Conservation (phyloP, 441 rosid species). For the Populus hybrid region DNA sequence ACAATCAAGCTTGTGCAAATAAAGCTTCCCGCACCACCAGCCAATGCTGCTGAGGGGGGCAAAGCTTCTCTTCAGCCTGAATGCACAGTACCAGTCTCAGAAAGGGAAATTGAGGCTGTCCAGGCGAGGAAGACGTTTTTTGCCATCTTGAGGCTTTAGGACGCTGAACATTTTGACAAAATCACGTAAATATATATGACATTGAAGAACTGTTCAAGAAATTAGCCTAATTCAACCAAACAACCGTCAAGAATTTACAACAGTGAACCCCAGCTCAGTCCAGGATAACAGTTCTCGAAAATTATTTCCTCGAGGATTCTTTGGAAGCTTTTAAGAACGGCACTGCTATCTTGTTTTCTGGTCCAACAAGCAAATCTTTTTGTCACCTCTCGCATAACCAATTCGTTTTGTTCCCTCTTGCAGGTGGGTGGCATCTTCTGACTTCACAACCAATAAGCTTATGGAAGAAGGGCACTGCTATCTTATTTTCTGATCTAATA, state of each 20-base stretch:
- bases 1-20: constrained; percentile 16
- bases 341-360: no score
- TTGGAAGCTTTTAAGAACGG: not conserved
- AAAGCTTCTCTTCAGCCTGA: constrained; percentile 87
- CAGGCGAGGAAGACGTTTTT: constrained; percentile 5
- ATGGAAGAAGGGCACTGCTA: not conserved
- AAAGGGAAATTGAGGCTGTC: no score
- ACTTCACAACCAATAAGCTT: not conserved
- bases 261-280: not conserved
- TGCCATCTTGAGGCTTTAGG: not conserved
- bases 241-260: not conserved
- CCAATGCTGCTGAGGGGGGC: constrained; percentile 65
- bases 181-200: not conserved
- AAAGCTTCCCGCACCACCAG: constrained; percentile 70
- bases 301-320: not conserved
- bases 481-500: not conserved
- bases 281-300: not conserved
- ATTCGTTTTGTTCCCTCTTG: constrained; percentile 10
- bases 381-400: not conserved
- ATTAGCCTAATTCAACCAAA: not conserved
- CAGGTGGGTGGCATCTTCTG: constrained; percentile 57
- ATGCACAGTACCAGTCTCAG: constrained; percentile 72
- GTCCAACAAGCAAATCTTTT: not conserved
- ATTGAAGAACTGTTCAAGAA: not conserved
- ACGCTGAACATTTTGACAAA: not conserved